A percentile compares a stretch with the other conserved stretches of the same genome.
Conservation (phyloP, 805 yeast genomes). For the Yamadazyma tumulicola region DNA sequence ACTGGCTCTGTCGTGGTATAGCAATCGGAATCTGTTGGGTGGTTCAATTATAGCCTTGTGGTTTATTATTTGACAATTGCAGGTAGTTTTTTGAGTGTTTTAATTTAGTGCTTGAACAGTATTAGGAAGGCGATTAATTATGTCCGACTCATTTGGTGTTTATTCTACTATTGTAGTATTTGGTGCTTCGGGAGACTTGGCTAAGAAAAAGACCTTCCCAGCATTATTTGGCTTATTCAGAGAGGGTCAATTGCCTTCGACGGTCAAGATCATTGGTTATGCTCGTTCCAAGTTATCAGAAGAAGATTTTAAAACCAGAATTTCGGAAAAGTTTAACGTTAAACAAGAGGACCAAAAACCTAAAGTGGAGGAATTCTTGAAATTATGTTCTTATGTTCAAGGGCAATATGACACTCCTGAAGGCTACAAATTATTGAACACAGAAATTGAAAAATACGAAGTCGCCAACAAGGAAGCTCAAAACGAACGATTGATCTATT, state of each 20-base stretch:
- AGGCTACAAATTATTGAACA: conserved; percentile 61
- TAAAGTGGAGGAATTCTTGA: conserved; percentile 61
- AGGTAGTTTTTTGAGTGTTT: too few relatives aligned
- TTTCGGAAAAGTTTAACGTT: conserved; percentile 56
- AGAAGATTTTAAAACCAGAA: conserved; percentile 65
- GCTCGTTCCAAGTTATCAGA: conserved; percentile 77
- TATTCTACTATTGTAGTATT: conserved; percentile 75
- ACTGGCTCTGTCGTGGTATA: too few relatives aligned
- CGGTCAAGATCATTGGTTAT: conserved; percentile 80
- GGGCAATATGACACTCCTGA: conserved; percentile 81
- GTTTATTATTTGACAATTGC: too few relatives aligned
- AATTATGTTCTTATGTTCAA: conserved; percentile 60
- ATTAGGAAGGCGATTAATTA: too few relatives aligned
- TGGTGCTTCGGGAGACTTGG: conserved; percentile 94
- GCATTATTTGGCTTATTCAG: conserved; percentile 66
- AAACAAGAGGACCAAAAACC: conserved; percentile 41
- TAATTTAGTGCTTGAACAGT: too few relatives aligned
- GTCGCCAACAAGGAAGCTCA: conserved; percentile 28
- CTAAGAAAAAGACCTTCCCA: conserved; percentile 93
- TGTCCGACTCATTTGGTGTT: conserved; percentile 48
- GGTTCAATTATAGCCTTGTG: too few relatives aligned
- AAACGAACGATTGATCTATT: conserved; percentile 81
- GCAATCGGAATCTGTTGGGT: too few relatives aligned
- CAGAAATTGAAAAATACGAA: conserved; percentile 60
- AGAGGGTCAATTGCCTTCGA: conserved; percentile 68